Conservation (phyloP, 306 rosid genomes). For the Pyrus communis region DNA sequence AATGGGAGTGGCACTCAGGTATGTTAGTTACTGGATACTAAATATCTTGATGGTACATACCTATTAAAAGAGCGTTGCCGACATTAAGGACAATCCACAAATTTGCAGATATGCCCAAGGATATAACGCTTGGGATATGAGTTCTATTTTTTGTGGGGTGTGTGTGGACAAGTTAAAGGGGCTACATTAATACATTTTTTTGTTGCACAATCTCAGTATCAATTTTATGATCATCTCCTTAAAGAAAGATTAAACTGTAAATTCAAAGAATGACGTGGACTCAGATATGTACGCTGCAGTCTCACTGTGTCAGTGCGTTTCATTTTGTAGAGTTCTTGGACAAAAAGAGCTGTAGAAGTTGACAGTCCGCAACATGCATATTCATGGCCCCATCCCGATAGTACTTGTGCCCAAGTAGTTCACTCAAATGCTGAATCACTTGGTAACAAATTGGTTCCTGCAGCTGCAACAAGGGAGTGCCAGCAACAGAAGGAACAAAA, state of each 20-base stretch:
- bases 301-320: background rate
- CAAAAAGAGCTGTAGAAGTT: constrained; percentile 71
- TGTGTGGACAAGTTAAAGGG: background rate
- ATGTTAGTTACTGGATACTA: constrained; percentile 3
- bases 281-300: background rate
- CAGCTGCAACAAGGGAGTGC: constrained; percentile 28
- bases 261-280: background rate
- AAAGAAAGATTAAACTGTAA: background rate
- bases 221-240: background rate
- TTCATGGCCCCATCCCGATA: constrained; percentile 59
- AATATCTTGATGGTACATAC: constrained; percentile 7
- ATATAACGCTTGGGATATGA: background rate
- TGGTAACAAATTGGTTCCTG: constrained; percentile 32
- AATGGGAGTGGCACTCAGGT: constrained; percentile 94
- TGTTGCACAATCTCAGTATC: background rate
- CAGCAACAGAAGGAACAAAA: constrained; percentile 40
- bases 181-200: background rate
- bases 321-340: constrained; percentile 82
- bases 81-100: background rate
- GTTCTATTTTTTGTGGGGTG: background rate
- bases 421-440: constrained; percentile 54
- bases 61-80: background rate
- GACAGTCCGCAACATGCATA: constrained; percentile 62
- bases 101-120: background rate
- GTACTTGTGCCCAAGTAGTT: constrained; percentile 83